Percentiles rank a stretch among this genome's conserved stretches.
These are phyloP conservation scores for Phlebiopsis flavidoalba DNA, from an alignment of 768 basidiomycete genomes.

Conservation along the genomic window DNA sequence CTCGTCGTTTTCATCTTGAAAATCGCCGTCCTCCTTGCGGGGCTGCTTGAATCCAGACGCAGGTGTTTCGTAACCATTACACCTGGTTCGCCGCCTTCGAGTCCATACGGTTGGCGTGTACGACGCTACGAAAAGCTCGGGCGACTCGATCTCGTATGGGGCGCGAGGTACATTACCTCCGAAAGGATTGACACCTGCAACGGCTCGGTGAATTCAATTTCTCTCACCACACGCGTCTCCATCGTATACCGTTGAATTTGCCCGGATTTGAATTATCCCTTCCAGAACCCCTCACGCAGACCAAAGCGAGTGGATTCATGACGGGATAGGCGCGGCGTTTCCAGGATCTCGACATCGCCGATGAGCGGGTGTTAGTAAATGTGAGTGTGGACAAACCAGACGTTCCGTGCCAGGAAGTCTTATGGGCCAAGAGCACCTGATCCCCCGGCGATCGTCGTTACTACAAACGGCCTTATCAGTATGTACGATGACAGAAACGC, in stretches of 20 bases:
- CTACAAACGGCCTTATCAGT: conserved; percentile 22
- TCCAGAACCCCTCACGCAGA: conserved; percentile 60
- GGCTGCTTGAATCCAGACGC: conserved; percentile 81
- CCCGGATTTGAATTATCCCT: too few species aligned
- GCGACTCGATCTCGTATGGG: too few species aligned
- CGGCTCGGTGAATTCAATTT: conserved; percentile 75
- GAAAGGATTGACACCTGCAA: conserved; percentile 87
- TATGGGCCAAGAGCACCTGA: conserved; percentile 86
- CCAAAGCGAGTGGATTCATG: conserved; percentile 82
- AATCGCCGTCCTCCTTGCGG: conserved; percentile 63
- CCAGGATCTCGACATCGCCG: conserved; percentile 90
- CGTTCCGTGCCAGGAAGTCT: conserved; percentile 90
- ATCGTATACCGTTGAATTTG: conserved; percentile 64
- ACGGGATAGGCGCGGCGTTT: conserved; percentile 92
- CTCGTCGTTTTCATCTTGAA: conserved; percentile 31
- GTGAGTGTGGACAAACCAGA: conserved; percentile 91
- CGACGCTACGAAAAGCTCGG: conserved; percentile 48
- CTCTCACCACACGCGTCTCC: conserved; percentile 83
- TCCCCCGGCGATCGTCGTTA: conserved; percentile 94
- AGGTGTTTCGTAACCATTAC: conserved; percentile 74
- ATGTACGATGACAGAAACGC: neutral
- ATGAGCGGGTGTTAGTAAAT: conserved; percentile 86
- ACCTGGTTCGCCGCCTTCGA: conserved; percentile 74
- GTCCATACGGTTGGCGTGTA: conserved; percentile 80
- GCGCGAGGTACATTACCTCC: conserved; percentile 50